A percentile compares a stretch with the other conserved stretches of the same genome.
Evolutionary conservation across 2,329 filamentous ascomycete genomes (phyloP).

Genomic region (Aaosphaeria pasadenensis): DNA sequence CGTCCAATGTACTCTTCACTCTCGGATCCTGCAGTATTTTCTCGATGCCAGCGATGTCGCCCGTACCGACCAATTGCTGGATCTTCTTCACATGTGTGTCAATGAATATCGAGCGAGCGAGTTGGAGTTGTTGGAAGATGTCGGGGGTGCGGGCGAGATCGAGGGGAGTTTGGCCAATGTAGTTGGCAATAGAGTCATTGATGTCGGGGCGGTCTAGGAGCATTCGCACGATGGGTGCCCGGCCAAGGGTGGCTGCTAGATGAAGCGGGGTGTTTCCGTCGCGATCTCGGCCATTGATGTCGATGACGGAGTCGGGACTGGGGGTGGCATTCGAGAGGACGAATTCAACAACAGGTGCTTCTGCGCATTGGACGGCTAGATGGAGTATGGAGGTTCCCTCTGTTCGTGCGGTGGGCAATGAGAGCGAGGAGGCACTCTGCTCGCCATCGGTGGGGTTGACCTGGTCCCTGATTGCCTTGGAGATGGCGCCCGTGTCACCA

Average conservation of each 20-base stretch:
- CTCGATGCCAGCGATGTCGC: constrained; percentile 75
- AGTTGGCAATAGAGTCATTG: constrained; percentile 85
- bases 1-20: constrained; percentile 82
- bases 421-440: constrained; percentile 50
- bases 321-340: constrained; percentile 66
- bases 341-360: constrained; percentile 88
- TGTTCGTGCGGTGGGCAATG: constrained; percentile 44
- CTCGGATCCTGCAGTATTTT: constrained; percentile 79
- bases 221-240: constrained; percentile 75
- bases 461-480: constrained; percentile 74
- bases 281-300: constrained; percentile 86
- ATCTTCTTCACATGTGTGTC: constrained; percentile 83
- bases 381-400: constrained; percentile 90
- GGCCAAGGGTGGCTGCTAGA: constrained; percentile 78
- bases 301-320: constrained; percentile 60
- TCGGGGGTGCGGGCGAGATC: constrained; percentile 89
- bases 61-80: constrained; percentile 69
- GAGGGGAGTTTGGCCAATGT: constrained; percentile 77
- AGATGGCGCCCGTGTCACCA: constrained; percentile 87
- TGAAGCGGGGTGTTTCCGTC: constrained; percentile 95
- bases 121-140: constrained; percentile 92
- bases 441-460: constrained; percentile 31
- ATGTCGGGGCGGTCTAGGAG: constrained; percentile 79
- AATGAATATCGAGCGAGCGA: constrained; percentile 84
- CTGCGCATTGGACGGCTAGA: constrained; percentile 92